Evolutionary conservation across 2,329 filamentous ascomycete species (phyloP).

Genomic region (Colletotrichum sp.): DNA sequence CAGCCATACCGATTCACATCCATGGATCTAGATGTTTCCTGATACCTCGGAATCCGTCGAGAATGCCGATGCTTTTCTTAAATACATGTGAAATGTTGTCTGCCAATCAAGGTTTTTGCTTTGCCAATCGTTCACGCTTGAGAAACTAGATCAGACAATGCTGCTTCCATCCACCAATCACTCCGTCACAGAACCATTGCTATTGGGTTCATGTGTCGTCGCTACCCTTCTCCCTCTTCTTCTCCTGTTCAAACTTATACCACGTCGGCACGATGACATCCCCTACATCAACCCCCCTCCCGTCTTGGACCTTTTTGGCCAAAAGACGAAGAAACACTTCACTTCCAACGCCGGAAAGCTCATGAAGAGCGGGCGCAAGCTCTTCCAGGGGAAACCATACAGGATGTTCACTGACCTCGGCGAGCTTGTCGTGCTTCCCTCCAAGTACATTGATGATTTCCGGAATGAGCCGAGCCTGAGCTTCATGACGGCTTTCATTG

Average conservation of each 20-base stretch:
- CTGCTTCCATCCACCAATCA: not conserved
- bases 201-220: not conserved
- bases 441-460: slow-evolving; percentile 21
- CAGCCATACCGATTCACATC: not conserved
- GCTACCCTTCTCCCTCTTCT: not conserved
- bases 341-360: not conserved
- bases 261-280: not conserved
- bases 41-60: not conserved
- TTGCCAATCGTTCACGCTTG: not conserved
- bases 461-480: slow-evolving; percentile 21
- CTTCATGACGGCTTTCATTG: slow-evolving; percentile 7
- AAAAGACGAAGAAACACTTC: not conserved
- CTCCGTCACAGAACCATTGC: not conserved
- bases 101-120: not conserved
- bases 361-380: not conserved
- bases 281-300: not conserved
- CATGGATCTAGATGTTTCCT: not conserved
- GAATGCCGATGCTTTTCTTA: not conserved
- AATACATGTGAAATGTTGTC: not conserved
- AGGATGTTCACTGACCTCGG: slow-evolving; percentile 19
- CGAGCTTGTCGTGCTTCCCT: slow-evolving; percentile 19
- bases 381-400: not conserved
- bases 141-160: not conserved
- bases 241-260: not conserved
- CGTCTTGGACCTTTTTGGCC: not conserved